These are phyloP conservation scores for Sinapis alba DNA, from an alignment of 441 rosid species.

Conservation along the genomic window DNA sequence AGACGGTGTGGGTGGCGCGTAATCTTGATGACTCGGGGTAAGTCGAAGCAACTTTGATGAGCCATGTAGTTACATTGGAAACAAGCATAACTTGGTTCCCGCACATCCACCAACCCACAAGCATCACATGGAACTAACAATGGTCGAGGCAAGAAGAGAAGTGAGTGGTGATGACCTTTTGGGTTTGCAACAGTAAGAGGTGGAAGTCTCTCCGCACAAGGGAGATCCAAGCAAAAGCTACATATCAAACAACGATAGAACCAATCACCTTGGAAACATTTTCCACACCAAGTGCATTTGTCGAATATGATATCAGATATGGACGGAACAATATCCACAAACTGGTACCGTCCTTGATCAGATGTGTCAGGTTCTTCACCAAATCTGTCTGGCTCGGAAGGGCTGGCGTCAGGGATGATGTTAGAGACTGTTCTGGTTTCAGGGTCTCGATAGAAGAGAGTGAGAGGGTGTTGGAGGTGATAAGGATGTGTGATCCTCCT, in stretches of 20 bases:
- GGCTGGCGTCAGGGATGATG: too few relatives aligned
- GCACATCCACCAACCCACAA: conserved; percentile 8
- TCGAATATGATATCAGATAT: not conserved
- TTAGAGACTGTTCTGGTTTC: too few relatives aligned
- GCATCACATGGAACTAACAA: not conserved
- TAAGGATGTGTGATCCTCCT: conserved; percentile 2
- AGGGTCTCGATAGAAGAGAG: not conserved
- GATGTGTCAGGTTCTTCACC: too few relatives aligned
- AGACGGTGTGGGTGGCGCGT: conserved; percentile 16
- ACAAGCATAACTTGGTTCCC: conserved; percentile 16
- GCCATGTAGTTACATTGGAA: conserved; percentile 10
- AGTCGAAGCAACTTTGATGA: conserved; percentile 1
- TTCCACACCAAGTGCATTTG: not conserved
- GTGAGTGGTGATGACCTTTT: not conserved
- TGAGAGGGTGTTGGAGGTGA: conserved; percentile 17
- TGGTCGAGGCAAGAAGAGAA: not conserved
- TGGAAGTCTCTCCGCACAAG: not conserved
- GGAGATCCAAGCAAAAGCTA: not conserved
- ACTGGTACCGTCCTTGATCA: too few relatives aligned
- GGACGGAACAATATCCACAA: not conserved
- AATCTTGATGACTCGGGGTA: not conserved
- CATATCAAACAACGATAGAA: not conserved
- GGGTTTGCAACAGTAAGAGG: not conserved
- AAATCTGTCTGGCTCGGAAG: too few relatives aligned
- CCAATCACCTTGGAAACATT: not conserved